phyloP scores from a whole-genome alignment of 2,329 filamentous ascomycete species.

The Leptographium wingfieldii region DNA sequence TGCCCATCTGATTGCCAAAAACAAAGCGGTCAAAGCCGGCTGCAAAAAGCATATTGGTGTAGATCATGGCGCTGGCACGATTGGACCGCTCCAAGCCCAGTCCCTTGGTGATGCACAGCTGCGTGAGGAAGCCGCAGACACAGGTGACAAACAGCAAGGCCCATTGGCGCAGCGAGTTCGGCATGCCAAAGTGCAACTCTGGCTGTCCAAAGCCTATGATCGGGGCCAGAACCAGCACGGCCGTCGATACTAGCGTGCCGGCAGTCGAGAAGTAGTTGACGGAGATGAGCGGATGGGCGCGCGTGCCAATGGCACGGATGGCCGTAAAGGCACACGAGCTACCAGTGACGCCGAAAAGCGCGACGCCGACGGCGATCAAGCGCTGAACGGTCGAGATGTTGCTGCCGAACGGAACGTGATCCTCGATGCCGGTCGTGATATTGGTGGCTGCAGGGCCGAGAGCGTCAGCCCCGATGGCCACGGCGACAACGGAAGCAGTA shows the following conservation, averaged over 20 bases:
- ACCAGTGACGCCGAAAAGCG: conserved; percentile 66
- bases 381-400: conserved; percentile 9
- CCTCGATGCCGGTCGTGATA: neutral
- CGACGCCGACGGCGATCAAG: conserved; percentile 20
- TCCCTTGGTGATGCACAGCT: conserved; percentile 72
- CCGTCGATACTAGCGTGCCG: conserved; percentile 53
- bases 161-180: conserved; percentile 43
- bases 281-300: conserved; percentile 69
- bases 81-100: conserved; percentile 55
- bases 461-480: neutral
- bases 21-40: conserved; percentile 38
- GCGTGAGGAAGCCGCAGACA: conserved; percentile 66
- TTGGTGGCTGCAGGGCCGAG: neutral
- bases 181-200: conserved; percentile 29
- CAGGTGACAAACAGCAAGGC: conserved; percentile 55
- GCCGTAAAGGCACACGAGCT: conserved; percentile 60
- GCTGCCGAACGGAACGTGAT: neutral
- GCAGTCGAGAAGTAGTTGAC: conserved; percentile 73
- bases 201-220: conserved; percentile 32
- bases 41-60: conserved; percentile 45
- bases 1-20: conserved; percentile 37
- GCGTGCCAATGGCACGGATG: conserved; percentile 67
- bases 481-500: neutral
- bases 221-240: conserved; percentile 43
- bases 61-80: conserved; percentile 43